A percentile compares a stretch with the other conserved stretches of the same genome.
Evolutionary conservation across 768 basidiomycete genomes (phyloP).

Genomic region (Sistotremastrum niveocremeum): DNA sequence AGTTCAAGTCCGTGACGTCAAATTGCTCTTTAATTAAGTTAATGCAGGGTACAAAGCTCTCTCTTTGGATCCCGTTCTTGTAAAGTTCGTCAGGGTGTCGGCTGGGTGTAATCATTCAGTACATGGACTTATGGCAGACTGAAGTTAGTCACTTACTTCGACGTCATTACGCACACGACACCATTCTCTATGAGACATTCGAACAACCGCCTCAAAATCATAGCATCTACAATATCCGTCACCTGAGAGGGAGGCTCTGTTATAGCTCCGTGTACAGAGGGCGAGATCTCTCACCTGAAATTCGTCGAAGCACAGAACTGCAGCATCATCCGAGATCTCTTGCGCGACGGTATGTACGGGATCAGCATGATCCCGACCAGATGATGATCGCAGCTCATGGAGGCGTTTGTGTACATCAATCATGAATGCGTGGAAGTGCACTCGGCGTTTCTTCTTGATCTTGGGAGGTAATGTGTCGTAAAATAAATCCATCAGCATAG

Average conservation of each 20-base stretch:
- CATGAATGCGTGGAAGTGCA: constrained; percentile 99
- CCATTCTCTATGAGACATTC: constrained; percentile 80
- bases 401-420: constrained; percentile 92
- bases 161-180: constrained; percentile 91
- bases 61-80: constrained; percentile 95
- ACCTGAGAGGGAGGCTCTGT: constrained; percentile 33
- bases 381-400: constrained; percentile 64
- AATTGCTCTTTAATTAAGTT: constrained; percentile 82
- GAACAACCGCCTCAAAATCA: constrained; percentile 86
- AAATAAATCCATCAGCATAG: constrained; percentile 99
- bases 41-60: constrained; percentile 90
- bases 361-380: constrained; percentile 60
- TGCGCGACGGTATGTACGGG: constrained; percentile 79
- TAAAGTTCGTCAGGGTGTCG: constrained; percentile 96
- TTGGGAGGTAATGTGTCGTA: constrained; percentile 65
- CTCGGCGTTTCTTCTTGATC: constrained; percentile 64
- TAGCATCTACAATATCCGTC: constrained; percentile 95
- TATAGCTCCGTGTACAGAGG: background rate
- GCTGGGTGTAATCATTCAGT: constrained; percentile 27
- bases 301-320: constrained; percentile 91
- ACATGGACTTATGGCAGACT: constrained; percentile 1
- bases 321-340: constrained; percentile 73
- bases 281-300: constrained; percentile 58
- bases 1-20: constrained; percentile 84
- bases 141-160: constrained; percentile 55